Evolutionary conservation across 2,329 filamentous ascomycete species (phyloP), one percentile per base, ranked within the genome.

Genomic region (Scytalidium lignicola): DNA sequence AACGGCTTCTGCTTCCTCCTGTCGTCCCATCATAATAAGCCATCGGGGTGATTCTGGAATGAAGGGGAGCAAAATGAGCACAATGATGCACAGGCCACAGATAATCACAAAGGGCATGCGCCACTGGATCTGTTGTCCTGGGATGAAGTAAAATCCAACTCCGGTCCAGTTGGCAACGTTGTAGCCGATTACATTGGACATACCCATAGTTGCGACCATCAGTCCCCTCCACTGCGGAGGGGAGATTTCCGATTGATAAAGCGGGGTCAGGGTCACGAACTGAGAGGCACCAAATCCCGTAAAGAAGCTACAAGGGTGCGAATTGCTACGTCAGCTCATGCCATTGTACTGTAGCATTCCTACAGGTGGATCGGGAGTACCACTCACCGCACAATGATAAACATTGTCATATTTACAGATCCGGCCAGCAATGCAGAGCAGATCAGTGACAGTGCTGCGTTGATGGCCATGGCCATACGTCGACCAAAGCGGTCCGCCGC

Each of bases 31-130:
- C n/a, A n/a, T n/a, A n/a, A n/a, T 28, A 51, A 85, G 84, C 67
- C 82, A 92, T 62, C 88, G 85, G 39, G 88, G 88, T 0, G 87
- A 90, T 67, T 93, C 88, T 51, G 89, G 88, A n/a, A n/a, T n/a
- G n/a, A n/a, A n/a, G n/a, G n/a, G n/a, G n/a, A n/a, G n/a, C 8
- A 95, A 81, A 63, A 88, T 68, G 55, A 89, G 66, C 21, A 93
- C 79, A 62, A 88, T 88, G 41, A 62, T 63, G 28, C 71, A 85
- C 18, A 93, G 81, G 52, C 80, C 68, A 70, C 90, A 87, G 72
- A 93, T 88, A 48, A 93, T 74, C 46, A 69, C 79, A 59, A 93
- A 88, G 48, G 87, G 85, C 51, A 92, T 88, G 55, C 88, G 85
- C 48, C 48, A 50, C 26, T 50, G 48, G 15, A 29, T 17, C 3